These are phyloP conservation scores for Penicillium goetzii DNA, from an alignment of 495 filamentous ascomycete species.

Conservation along the genomic window DNA sequence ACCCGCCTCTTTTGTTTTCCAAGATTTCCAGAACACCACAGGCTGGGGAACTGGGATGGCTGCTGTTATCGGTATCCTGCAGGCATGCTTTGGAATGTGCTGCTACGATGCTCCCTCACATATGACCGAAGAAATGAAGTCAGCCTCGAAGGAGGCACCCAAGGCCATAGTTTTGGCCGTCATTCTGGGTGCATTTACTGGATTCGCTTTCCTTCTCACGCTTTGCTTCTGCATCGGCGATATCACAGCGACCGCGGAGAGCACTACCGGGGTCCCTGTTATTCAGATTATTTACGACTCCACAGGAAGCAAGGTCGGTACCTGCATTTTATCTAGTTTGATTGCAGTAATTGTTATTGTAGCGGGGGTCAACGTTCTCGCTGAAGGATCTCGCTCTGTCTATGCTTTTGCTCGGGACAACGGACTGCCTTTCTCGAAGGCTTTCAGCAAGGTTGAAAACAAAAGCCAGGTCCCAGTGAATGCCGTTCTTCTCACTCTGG, in stretches of 20 bases:
- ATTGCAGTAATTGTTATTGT: constrained; percentile 48
- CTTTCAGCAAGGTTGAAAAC: constrained; percentile 44
- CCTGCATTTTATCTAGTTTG: constrained; percentile 45
- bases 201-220: constrained; percentile 51
- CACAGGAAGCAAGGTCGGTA: constrained; percentile 44
- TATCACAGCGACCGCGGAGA: constrained; percentile 40
- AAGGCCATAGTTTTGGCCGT: constrained; percentile 60
- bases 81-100: constrained; percentile 62
- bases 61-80: constrained; percentile 58
- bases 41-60: constrained; percentile 56
- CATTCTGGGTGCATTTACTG: constrained; percentile 53
- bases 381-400: constrained; percentile 48
- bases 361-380: constrained; percentile 46
- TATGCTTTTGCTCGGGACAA: constrained; percentile 55
- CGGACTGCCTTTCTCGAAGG: constrained; percentile 50
- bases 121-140: constrained; percentile 57
- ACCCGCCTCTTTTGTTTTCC: constrained; percentile 58
- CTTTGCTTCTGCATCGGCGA: constrained; percentile 57
- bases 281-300: constrained; percentile 56
- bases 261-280: constrained; percentile 51
- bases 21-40: constrained; percentile 59
- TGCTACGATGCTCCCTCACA: constrained; percentile 53
- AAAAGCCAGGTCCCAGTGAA: constrained; percentile 52
- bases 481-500: constrained; percentile 51
- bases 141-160: constrained; percentile 55